phyloP scores from a whole-genome alignment of 106 monocot genomes.

The Dendrobium huoshanense region DNA sequence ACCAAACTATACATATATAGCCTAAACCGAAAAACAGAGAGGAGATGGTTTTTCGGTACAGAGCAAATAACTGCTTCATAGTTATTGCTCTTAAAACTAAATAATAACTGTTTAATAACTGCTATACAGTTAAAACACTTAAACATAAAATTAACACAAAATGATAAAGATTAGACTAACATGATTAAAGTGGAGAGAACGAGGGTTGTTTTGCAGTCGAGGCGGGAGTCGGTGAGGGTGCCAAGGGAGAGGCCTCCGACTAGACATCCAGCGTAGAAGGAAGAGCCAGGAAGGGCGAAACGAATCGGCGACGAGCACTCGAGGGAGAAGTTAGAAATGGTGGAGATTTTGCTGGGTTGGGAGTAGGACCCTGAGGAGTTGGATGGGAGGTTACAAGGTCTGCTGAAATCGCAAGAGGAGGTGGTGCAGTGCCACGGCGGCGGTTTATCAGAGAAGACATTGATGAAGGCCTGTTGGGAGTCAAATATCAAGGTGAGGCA shows the following conservation, averaged over 20 bases:
- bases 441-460: conserved; percentile 26
- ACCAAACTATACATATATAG: too few species aligned
- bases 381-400: not conserved
- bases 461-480: conserved; percentile 29
- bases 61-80: too few species aligned
- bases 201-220: conserved; percentile 28
- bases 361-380: conserved; percentile 16
- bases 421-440: conserved; percentile 21
- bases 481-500: conserved; percentile 16
- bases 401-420: not conserved
- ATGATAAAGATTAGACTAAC: too few species aligned
- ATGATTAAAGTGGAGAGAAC: conserved; percentile 20
- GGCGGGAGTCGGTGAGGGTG: conserved; percentile 22
- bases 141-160: too few species aligned
- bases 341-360: not conserved
- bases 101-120: too few species aligned
- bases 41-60: too few species aligned
- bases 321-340: conserved; percentile 20
- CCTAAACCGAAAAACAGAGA: too few species aligned
- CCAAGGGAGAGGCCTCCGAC: conserved; percentile 19
- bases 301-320: conserved; percentile 9
- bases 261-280: conserved; percentile 26
- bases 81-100: too few species aligned
- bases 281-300: conserved; percentile 13
- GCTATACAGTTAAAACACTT: too few species aligned